Base-by-base conservation (phyloP, 768 basidiomycete genomes). In the Coprinellus micaceus region DNA sequence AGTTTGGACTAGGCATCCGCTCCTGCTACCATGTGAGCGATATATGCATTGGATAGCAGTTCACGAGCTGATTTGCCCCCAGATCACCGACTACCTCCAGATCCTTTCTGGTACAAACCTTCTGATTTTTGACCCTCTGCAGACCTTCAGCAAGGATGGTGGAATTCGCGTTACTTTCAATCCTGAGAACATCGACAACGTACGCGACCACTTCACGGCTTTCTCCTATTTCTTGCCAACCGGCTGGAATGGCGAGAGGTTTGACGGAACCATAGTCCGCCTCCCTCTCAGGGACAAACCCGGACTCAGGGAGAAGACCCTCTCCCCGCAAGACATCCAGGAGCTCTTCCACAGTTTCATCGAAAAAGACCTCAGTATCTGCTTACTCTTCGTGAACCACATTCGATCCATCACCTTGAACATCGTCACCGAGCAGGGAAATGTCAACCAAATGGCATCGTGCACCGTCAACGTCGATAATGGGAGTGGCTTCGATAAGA, bases 51-150 rank as follows among this genome's bases (percentile, higher is more conserved):
- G 28, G 25, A 2, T 37, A 33, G 1, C 33, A 22, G 10, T 9
- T 6, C 30, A 19, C 17, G 10, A 13, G 4, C 30, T 49, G 24
- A 24, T 2, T 24, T 36, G 15, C 1, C 28, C 11, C 1, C 36
- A 82, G 80, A 56, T 80, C 9, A 80, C 80, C 1, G 80, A 82
- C 60, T 73, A 66, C 12, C 79, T 79, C 0, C 78, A 82, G 64
- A 73, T 81, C 26, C 63, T 81, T 2, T 82, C 81, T 0, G 73
- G 66, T 2, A 39, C 64, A 4, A 63, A 59, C 1, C 61, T 82
- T 4, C 74, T 68, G 0, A 70, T 80, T 25, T 71, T 81, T 12
- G 80, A 81, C 52, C 79, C 80, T 2, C 67, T 76, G 37, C 59
- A 67, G n/a, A 54, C 48, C 17, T 70, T 72, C 53, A 59, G 61